phyloP scores from a whole-genome alignment of 2,329 filamentous ascomycete genomes.

The Phaeosphaeriaceae sp. region DNA sequence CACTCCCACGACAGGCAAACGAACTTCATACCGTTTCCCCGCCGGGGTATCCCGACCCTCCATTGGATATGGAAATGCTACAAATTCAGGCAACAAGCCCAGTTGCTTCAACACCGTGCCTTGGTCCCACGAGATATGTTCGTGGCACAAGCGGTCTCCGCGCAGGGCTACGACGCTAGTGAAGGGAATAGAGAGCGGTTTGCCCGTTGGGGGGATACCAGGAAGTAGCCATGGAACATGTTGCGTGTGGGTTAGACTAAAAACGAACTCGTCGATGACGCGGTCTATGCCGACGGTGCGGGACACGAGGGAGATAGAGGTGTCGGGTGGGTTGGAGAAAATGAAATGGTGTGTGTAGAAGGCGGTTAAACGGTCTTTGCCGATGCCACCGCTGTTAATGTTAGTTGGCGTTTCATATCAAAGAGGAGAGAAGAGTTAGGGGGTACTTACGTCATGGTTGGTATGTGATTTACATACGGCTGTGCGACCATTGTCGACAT shows the following conservation, averaged over 20 bases:
- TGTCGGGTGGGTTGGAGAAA: constrained; percentile 72
- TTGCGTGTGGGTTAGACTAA: constrained; percentile 42
- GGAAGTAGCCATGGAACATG: constrained; percentile 46
- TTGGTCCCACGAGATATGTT: constrained; percentile 76
- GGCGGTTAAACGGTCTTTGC: constrained; percentile 64
- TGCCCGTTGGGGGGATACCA: constrained; percentile 40
- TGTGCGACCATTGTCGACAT: constrained; percentile 84
- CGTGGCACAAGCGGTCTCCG: constrained; percentile 71
- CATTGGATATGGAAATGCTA: constrained; percentile 61
- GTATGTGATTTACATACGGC: constrained; percentile 80
- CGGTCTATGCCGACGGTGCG: constrained; percentile 75
- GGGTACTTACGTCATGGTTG: constrained; percentile 61
- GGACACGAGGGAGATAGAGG: constrained; percentile 71
- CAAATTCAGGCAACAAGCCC: constrained; percentile 68
- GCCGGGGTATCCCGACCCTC: constrained; percentile 39
- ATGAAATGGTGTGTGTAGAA: constrained; percentile 81
- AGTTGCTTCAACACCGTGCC: constrained; percentile 66
- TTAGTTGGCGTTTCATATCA: neutral
- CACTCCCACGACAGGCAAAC: constrained; percentile 64
- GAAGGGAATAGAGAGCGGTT: constrained; percentile 63
- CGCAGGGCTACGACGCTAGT: constrained; percentile 71
- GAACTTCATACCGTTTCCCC: constrained; percentile 62
- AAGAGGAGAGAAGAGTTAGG: neutral
- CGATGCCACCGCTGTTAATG: constrained; percentile 65
- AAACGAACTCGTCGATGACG: constrained; percentile 55